Percentiles rank a stretch among this genome's conserved stretches.
phyloP scores from a whole-genome alignment of 2,329 filamentous ascomycete species.

The Phialophora expanda region DNA sequence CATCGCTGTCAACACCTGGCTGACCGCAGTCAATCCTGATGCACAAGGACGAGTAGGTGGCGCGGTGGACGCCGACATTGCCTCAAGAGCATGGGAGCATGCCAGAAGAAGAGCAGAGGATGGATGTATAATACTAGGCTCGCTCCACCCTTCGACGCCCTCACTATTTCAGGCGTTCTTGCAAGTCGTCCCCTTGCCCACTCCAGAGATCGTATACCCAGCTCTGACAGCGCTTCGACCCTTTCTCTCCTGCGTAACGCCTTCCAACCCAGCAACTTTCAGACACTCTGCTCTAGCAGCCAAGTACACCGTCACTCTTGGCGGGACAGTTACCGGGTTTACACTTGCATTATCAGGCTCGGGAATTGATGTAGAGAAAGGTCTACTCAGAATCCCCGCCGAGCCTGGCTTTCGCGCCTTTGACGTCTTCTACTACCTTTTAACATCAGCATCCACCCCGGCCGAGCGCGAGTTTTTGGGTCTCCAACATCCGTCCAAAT shows the following conservation, averaged over 20 bases:
- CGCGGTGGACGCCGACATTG: constrained; percentile 79
- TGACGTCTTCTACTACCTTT: constrained; percentile 95
- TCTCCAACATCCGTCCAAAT: constrained; percentile 76
- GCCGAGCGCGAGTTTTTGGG: constrained; percentile 88
- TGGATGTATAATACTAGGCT: constrained; percentile 87
- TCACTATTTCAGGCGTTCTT: constrained; percentile 84
- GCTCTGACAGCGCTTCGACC: constrained; percentile 81
- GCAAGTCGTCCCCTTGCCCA: constrained; percentile 75
- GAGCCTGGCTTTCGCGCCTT: constrained; percentile 88
- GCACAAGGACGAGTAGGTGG: constrained; percentile 73
- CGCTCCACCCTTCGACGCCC: constrained; percentile 84
- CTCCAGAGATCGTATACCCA: constrained; percentile 76
- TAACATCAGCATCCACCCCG: constrained; percentile 86
- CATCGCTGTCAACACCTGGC: constrained; percentile 93
- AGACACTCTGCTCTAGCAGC: constrained; percentile 81
- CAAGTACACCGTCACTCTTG: constrained; percentile 78
- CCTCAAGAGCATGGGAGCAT: constrained; percentile 91
- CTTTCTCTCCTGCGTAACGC: constrained; percentile 85
- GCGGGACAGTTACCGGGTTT: constrained; percentile 77
- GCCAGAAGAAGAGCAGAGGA: constrained; percentile 92
- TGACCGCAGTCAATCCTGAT: constrained; percentile 75
- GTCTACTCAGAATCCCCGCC: constrained; percentile 78
- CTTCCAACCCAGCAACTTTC: constrained; percentile 82
- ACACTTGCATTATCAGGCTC: constrained; percentile 80
- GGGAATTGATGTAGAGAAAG: constrained; percentile 82